Percentiles rank a stretch among this genome's conserved stretches.
Evolutionary conservation across 768 basidiomycete species (phyloP).

Genomic region (Tylopilus subfusipes): DNA sequence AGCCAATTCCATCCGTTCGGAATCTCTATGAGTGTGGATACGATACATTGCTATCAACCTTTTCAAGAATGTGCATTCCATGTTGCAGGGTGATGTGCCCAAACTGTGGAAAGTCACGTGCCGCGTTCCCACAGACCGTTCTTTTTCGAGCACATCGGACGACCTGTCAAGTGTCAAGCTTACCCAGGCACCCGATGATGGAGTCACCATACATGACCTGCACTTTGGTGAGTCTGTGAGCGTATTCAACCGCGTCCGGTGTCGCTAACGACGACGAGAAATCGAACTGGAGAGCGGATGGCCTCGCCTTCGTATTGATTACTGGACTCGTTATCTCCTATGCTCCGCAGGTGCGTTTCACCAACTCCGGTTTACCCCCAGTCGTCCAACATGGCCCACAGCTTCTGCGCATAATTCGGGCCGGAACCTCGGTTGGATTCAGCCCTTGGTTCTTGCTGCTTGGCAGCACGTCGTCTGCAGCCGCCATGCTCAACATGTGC

Average conservation of each 20-base stretch:
- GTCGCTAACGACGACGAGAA: conserved; percentile 39
- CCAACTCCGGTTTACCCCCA: neutral
- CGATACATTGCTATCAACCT: too few species aligned
- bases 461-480: conserved; percentile 79
- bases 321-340: conserved; percentile 82
- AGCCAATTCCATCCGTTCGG: too few species aligned
- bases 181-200: conserved; percentile 4
- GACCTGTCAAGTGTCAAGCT: neutral
- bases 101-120: neutral
- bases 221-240: conserved; percentile 15
- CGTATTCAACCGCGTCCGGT: accelerated
- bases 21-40: too few species aligned
- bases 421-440: conserved; percentile 81
- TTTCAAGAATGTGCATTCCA: too few species aligned
- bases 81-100: too few species aligned
- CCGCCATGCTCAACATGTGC: conserved; percentile 82
- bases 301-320: conserved; percentile 61
- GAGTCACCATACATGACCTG: conserved; percentile 7
- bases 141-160: neutral
- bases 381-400: conserved; percentile 25
- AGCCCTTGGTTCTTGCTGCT: conserved; percentile 90
- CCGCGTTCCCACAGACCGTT: too few species aligned
- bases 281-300: conserved; percentile 64
- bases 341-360: conserved; percentile 62
- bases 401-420: conserved; percentile 77